phyloP scores from a whole-genome alignment of 2,329 filamentous ascomycete genomes.

The Phoma herbarum region DNA sequence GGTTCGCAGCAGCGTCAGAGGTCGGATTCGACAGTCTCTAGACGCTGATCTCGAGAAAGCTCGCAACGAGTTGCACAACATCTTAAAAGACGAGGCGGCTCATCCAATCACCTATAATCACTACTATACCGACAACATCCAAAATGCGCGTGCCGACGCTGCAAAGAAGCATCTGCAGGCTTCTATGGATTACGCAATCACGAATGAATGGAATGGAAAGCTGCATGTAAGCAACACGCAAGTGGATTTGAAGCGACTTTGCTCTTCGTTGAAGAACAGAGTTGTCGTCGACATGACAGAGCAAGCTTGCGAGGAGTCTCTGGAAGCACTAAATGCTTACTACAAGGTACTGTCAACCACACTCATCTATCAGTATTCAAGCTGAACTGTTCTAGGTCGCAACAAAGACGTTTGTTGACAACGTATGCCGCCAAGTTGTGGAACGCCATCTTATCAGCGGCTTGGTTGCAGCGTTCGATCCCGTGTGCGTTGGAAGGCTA shows the following conservation, averaged over 20 bases:
- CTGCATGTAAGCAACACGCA: too few species aligned
- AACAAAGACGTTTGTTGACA: too few species aligned
- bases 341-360: conserved; percentile 1
- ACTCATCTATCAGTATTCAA: background rate
- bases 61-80: conserved; percentile 10
- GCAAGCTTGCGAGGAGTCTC: conserved; percentile 6
- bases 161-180: conserved; percentile 35
- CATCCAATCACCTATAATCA: conserved; percentile 56
- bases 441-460: too few species aligned
- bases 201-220: conserved; percentile 12
- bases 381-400: background rate
- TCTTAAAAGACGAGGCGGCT: conserved; percentile 5
- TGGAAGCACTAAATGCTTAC: background rate
- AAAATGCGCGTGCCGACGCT: conserved; percentile 41
- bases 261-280: too few species aligned
- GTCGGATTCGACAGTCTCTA: background rate
- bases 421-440: too few species aligned
- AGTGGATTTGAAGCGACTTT: too few species aligned
- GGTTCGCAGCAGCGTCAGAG: background rate
- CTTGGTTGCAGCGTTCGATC: too few species aligned
- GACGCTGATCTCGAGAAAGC: conserved; percentile 1
- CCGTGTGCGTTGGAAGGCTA: background rate
- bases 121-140: conserved; percentile 48
- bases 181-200: conserved; percentile 9
- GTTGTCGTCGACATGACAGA: too few species aligned